These are phyloP conservation scores for Corylus avellana DNA, from an alignment of 306 rosid genomes.

Conservation along the genomic window DNA sequence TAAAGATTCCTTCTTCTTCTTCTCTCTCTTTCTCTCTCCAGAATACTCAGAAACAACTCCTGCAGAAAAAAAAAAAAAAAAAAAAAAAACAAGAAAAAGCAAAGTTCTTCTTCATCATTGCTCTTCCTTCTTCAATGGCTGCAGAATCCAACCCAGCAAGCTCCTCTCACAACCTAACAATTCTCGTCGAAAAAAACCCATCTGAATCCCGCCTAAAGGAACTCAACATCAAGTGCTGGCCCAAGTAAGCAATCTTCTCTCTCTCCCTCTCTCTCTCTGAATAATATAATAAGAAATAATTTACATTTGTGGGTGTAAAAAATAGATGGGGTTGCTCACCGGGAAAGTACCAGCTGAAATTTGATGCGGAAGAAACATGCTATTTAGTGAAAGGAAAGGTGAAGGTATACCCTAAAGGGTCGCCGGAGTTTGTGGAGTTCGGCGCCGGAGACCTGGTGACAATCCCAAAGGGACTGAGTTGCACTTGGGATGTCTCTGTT, in stretches of 20 bases:
- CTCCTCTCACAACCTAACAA: constrained; percentile 43
- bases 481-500: constrained; percentile 97
- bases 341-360: constrained; percentile 86
- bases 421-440: constrained; percentile 76
- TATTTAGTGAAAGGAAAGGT: constrained; percentile 88
- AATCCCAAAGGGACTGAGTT: constrained; percentile 84
- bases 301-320: neutral
- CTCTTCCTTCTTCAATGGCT: constrained; percentile 52
- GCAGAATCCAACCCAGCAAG: constrained; percentile 43
- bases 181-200: constrained; percentile 78
- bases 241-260: constrained; percentile 53
- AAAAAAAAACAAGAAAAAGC: neutral
- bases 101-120: neutral
- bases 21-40: neutral
- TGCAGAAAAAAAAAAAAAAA: neutral
- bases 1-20: constrained; percentile 39
- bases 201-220: constrained; percentile 67
- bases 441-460: constrained; percentile 96
- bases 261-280: neutral
- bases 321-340: constrained; percentile 97
- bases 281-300: too few relatives aligned
- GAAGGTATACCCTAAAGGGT: constrained; percentile 82
- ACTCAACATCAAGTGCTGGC: constrained; percentile 92
- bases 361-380: constrained; percentile 94
- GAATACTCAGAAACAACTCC: neutral